Conservation (phyloP, 768 basidiomycete species). For the Kwoniella dejecticola region DNA sequence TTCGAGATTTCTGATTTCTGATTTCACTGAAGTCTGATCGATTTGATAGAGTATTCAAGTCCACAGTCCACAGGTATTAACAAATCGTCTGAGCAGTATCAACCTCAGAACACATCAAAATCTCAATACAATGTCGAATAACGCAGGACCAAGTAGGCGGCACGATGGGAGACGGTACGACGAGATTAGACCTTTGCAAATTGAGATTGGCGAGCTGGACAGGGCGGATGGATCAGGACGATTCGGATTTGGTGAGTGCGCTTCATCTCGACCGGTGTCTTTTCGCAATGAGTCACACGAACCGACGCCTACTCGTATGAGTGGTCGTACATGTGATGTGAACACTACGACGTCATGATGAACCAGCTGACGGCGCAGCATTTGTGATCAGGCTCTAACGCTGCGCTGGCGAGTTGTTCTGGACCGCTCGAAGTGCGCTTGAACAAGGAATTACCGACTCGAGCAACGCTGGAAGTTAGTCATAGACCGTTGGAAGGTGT, state of each 20-base stretch:
- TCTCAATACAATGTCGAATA: slow-evolving; percentile 10
- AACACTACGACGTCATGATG: background rate
- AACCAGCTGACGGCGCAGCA: too few relatives aligned
- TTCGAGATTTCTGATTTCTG: background rate
- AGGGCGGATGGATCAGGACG: slow-evolving; percentile 57
- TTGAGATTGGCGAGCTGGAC: slow-evolving; percentile 49
- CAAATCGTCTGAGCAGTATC: too few relatives aligned
- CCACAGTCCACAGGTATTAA: too few relatives aligned
- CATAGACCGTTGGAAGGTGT: slow-evolving; percentile 55
- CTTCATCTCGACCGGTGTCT: too few relatives aligned
- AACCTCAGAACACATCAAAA: too few relatives aligned
- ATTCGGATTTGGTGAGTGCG: slow-evolving; percentile 54
- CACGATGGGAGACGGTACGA: slow-evolving; percentile 39
- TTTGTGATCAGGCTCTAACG: slow-evolving; percentile 53
- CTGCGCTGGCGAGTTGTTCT: slow-evolving; percentile 54
- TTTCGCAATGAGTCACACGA: too few relatives aligned
- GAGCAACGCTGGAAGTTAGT: slow-evolving; percentile 56
- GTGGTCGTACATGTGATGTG: too few relatives aligned
- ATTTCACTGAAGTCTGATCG: background rate
- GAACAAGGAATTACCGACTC: slow-evolving; percentile 56
- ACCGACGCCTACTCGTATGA: too few relatives aligned
- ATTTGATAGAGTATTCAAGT: too few relatives aligned
- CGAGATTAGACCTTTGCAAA: slow-evolving; percentile 43
- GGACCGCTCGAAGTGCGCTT: slow-evolving; percentile 58
- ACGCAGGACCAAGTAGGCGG: slow-evolving; percentile 28